Evolutionary conservation across 1,139 yeast genomes (phyloP).

Genomic region (Debaryomycetaceae sp.): DNA sequence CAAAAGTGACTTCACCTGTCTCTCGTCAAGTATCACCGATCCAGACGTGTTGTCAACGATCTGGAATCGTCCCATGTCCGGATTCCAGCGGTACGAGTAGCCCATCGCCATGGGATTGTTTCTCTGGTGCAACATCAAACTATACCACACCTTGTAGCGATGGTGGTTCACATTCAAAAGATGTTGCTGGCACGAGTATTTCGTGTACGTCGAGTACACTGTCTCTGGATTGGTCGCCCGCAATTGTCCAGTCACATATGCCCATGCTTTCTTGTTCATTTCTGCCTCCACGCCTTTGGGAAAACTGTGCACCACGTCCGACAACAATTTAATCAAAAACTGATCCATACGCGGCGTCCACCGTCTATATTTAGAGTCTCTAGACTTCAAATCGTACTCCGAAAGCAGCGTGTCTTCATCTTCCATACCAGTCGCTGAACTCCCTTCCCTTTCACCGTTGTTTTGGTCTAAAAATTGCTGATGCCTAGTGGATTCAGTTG

Average conservation of each 20-base stretch:
- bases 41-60: conserved; percentile 26
- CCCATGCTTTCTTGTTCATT: conserved; percentile 40
- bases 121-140: conserved; percentile 30
- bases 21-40: conserved; percentile 26
- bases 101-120: conserved; percentile 17
- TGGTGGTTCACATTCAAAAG: conserved; percentile 36
- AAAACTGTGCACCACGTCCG: conserved; percentile 38
- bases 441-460: conserved; percentile 10
- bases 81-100: conserved; percentile 37
- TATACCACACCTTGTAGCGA: conserved; percentile 36
- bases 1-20: conserved; percentile 30
- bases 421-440: conserved; percentile 4
- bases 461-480: conserved; percentile 14
- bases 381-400: conserved; percentile 34
- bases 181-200: conserved; percentile 42
- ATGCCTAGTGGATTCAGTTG: conserved; percentile 10
- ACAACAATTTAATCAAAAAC: conserved; percentile 28
- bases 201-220: conserved; percentile 41
- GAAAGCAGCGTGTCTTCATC: conserved; percentile 6
- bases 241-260: conserved; percentile 36
- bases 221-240: conserved; percentile 40
- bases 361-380: conserved; percentile 37
- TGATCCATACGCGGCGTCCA: conserved; percentile 45
- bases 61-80: conserved; percentile 34
- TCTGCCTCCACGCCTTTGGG: conserved; percentile 29